Evolutionary conservation across 1,284 basidiomycete genomes (phyloP).

Genomic region (Boletus smithii): DNA sequence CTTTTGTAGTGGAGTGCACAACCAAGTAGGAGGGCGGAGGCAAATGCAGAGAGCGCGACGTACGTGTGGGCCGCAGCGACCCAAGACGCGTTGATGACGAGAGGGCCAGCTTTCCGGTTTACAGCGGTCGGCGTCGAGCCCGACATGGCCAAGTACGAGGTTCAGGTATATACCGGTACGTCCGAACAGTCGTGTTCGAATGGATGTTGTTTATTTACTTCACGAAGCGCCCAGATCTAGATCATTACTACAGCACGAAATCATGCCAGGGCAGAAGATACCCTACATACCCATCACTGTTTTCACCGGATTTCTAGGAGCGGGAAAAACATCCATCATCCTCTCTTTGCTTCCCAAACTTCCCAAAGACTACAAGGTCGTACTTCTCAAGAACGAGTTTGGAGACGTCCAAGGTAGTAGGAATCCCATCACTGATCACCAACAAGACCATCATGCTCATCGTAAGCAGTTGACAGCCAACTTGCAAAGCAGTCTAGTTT

Average conservation of each 20-base stretch:
- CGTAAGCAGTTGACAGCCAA: conserved; percentile 72
- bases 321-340: conserved; percentile 75
- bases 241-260: too few relatives aligned
- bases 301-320: conserved; percentile 81
- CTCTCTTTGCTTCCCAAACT: conserved; percentile 78
- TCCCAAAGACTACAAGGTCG: conserved; percentile 79
- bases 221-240: too few relatives aligned
- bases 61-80: conserved; percentile 68
- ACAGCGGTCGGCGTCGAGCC: conserved; percentile 3
- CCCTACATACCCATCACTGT: conserved; percentile 72
- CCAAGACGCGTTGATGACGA: conserved; percentile 47
- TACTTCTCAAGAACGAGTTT: conserved; percentile 87
- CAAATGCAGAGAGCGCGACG: conserved; percentile 71
- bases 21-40: conserved; percentile 65
- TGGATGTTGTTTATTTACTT: not conserved
- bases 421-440: conserved; percentile 1
- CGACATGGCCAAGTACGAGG: conserved; percentile 17
- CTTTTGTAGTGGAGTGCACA: conserved; percentile 77
- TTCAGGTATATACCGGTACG: not conserved
- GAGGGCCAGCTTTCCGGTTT: conserved; percentile 11
- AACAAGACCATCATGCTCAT: conserved; percentile 2
- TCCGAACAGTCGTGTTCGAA: too few relatives aligned
- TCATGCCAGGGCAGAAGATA: conserved; percentile 18
- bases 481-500: conserved; percentile 80
- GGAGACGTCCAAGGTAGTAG: conserved; percentile 78